phyloP scores from a whole-genome alignment of 2,329 filamentous ascomycete genomes.

The Aspergillus costaricaensis region DNA sequence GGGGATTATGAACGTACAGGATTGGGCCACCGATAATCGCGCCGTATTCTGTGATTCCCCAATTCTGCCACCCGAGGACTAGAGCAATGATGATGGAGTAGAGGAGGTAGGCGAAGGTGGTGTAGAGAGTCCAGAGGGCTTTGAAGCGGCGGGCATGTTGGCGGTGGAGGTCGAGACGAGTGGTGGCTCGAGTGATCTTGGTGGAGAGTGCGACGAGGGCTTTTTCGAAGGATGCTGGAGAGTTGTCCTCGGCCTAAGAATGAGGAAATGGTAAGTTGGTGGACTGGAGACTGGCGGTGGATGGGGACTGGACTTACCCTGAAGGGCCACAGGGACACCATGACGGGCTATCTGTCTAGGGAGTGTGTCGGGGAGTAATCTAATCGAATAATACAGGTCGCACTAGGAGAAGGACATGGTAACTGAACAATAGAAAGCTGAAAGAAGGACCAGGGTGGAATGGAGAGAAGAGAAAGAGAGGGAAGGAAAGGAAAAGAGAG shows the following conservation, averaged over 20 bases:
- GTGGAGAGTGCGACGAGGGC: slow-evolving; percentile 75
- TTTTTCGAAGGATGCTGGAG: slow-evolving; percentile 91
- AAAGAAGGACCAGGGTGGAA: background rate
- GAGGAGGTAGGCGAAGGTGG: slow-evolving; percentile 85
- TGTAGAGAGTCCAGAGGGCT: slow-evolving; percentile 86
- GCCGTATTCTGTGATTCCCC: slow-evolving; percentile 75
- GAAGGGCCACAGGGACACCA: slow-evolving; percentile 88
- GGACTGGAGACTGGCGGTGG: background rate
- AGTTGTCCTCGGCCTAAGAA: slow-evolving; percentile 71
- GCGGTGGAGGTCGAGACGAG: slow-evolving; percentile 72
- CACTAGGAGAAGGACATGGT: background rate
- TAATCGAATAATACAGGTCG: background rate
- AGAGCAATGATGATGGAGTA: slow-evolving; percentile 79
- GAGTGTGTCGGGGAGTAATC: background rate
- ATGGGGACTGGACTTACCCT: slow-evolving; percentile 55
- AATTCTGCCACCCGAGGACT: slow-evolving; percentile 79
- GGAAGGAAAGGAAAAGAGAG: slow-evolving; percentile 2
- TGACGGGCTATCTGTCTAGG: slow-evolving; percentile 37
- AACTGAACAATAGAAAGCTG: background rate
- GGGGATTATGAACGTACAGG: slow-evolving; percentile 55
- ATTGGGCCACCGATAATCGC: slow-evolving; percentile 77
- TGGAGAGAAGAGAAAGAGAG: slow-evolving; percentile 9
- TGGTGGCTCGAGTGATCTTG: slow-evolving; percentile 76
- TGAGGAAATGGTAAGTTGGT: slow-evolving; percentile 1
- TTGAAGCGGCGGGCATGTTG: slow-evolving; percentile 74